Evolutionary conservation across 139 green algal species (phyloP).

Genomic region (Tetraselmis striata): DNA sequence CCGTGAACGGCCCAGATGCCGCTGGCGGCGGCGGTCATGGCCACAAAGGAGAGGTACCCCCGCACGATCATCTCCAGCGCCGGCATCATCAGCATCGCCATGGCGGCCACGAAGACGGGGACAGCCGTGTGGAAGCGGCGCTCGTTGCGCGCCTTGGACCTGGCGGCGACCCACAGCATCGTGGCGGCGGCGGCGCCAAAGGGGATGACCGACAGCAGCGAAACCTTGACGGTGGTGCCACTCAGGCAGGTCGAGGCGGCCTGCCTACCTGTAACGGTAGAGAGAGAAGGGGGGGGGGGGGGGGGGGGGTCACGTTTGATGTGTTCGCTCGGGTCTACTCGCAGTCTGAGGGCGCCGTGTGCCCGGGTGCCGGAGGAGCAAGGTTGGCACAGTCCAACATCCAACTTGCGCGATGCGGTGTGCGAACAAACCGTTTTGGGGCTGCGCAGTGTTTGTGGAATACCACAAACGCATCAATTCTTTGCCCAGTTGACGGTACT

Average conservation of each 20-base stretch:
- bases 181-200: conserved; percentile 25
- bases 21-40: conserved; percentile 1
- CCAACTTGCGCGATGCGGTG: too few species aligned
- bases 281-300: too few species aligned
- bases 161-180: conserved; percentile 18
- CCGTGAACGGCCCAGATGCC: conserved; percentile 27
- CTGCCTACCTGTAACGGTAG: too few species aligned
- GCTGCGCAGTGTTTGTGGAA: too few species aligned
- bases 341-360: too few species aligned
- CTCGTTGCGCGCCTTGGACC: conserved; percentile 10
- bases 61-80: background rate
- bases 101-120: conserved; percentile 4
- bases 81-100: conserved; percentile 4
- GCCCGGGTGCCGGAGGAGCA: too few species aligned
- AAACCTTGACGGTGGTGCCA: conserved; percentile 5
- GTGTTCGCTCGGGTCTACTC: too few species aligned
- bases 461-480: too few species aligned
- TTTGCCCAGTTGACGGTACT: too few species aligned
- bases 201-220: conserved; percentile 25
- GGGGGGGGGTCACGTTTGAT: too few species aligned
- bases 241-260: background rate
- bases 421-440: too few species aligned
- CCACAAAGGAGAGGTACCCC: background rate
- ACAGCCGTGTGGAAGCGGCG: conserved; percentile 19
- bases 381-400: too few species aligned